Percentiles rank a stretch among this genome's conserved stretches.
These are phyloP conservation scores for Exophiala aquamarina DNA, from an alignment of 2,329 filamentous ascomycete species.

Conservation along the genomic window DNA sequence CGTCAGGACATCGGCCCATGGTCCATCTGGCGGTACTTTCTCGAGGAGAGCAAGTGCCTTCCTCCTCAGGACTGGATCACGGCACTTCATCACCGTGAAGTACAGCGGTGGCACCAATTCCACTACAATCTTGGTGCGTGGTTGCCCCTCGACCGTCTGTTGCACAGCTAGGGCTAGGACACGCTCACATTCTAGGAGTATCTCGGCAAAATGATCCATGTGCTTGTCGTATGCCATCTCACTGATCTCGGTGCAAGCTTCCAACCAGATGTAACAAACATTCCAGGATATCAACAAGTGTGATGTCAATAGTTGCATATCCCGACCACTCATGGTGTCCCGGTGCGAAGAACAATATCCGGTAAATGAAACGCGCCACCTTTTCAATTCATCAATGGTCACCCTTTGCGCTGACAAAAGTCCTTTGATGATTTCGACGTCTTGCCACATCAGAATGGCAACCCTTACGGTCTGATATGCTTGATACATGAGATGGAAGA, in stretches of 20 bases:
- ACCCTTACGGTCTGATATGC: conserved; percentile 18
- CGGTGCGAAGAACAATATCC: background rate
- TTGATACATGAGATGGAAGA: conserved; percentile 15
- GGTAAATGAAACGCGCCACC: conserved; percentile 11
- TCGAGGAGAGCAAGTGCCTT: conserved; percentile 25
- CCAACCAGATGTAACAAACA: conserved; percentile 19
- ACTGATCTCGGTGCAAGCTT: conserved; percentile 5
- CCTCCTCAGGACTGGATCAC: conserved; percentile 31
- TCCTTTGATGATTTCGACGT: conserved; percentile 6
- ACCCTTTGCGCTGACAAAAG: conserved; percentile 4
- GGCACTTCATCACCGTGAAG: conserved; percentile 36
- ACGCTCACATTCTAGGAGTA: conserved; percentile 13
- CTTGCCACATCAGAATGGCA: conserved; percentile 4
- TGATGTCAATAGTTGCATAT: background rate
- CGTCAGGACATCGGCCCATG: too few relatives aligned
- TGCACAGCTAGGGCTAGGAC: conserved; percentile 4
- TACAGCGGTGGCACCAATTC: conserved; percentile 35
- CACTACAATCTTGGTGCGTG: conserved; percentile 29
- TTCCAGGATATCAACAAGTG: conserved; percentile 20
- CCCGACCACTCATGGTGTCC: conserved; percentile 8
- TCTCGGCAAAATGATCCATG: conserved; percentile 9
- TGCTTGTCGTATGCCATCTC: conserved; percentile 18
- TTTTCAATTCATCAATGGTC: conserved; percentile 7
- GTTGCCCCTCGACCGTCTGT: background rate
- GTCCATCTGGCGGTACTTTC: conserved; percentile 9